Conservation (phyloP, 2,329 filamentous ascomycete genomes). For the Trichoderma arundinaceum region DNA sequence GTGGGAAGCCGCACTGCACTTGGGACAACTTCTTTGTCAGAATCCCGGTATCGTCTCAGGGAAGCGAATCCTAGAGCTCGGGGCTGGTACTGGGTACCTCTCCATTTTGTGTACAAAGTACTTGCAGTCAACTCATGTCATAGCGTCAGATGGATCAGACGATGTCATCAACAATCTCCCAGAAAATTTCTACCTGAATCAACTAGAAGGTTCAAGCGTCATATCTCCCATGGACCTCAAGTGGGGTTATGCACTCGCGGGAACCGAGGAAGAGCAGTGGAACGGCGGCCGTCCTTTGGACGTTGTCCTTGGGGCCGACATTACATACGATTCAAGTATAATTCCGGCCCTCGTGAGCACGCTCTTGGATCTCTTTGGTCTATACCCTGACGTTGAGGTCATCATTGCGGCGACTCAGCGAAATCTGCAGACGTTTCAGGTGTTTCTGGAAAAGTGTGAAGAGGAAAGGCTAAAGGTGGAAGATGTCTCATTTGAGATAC, state of each 20-base stretch:
- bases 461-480: slow-evolving; percentile 51
- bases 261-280: slow-evolving; percentile 62
- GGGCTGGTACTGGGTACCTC: slow-evolving; percentile 77
- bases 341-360: slow-evolving; percentile 70
- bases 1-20: slow-evolving; percentile 79
- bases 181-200: slow-evolving; percentile 72
- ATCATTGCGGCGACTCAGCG: slow-evolving; percentile 74
- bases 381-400: slow-evolving; percentile 62
- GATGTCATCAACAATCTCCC: slow-evolving; percentile 71
- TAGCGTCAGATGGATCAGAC: slow-evolving; percentile 76
- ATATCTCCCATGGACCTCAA: slow-evolving; percentile 62
- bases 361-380: slow-evolving; percentile 63
- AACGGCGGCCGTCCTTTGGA: slow-evolving; percentile 58
- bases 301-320: slow-evolving; percentile 74
- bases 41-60: slow-evolving; percentile 53
- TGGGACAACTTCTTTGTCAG: slow-evolving; percentile 70
- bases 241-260: slow-evolving; percentile 67
- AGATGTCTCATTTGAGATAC: slow-evolving; percentile 51
- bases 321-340: slow-evolving; percentile 73
- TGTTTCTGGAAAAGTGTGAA: slow-evolving; percentile 66
- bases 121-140: slow-evolving; percentile 62
- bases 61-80: slow-evolving; percentile 72
- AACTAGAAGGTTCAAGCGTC: slow-evolving; percentile 55
- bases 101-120: slow-evolving; percentile 75
- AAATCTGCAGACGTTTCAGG: slow-evolving; percentile 70